These are phyloP conservation scores for Dactylis glomerata DNA, from an alignment of 176 grass and related monocot genomes.

Conservation along the genomic window DNA sequence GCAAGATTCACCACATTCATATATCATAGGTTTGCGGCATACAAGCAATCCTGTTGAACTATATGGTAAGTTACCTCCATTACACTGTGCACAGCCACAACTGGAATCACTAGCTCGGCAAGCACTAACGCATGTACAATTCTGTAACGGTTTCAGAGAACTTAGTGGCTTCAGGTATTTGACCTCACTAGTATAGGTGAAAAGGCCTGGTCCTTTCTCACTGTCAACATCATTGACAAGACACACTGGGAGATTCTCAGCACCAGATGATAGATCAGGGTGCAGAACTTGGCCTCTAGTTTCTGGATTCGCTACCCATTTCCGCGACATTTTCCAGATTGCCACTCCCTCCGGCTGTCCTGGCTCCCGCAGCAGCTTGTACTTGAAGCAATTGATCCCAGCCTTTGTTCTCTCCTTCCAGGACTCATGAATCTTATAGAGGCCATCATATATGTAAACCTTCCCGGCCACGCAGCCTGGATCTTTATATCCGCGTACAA, in stretches of 20 bases:
- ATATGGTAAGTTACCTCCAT: constrained; percentile 81
- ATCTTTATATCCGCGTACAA: constrained; percentile 79
- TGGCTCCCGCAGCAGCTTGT: constrained; percentile 72
- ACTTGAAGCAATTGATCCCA: constrained; percentile 80
- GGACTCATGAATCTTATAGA: constrained; percentile 77
- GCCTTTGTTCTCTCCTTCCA: constrained; percentile 76
- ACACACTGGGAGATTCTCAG: constrained; percentile 78
- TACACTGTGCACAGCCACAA: constrained; percentile 58
- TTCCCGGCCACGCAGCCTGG: constrained; percentile 53
- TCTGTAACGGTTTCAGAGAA: constrained; percentile 48
- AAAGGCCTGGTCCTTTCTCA: constrained; percentile 68
- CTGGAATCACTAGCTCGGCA: constrained; percentile 66
- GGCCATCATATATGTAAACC: constrained; percentile 94
- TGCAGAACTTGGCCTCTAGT: constrained; percentile 60
- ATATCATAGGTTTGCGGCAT: constrained; percentile 61
- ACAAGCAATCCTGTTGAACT: constrained; percentile 76
- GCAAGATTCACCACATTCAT: constrained; percentile 74
- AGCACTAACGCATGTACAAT: constrained; percentile 64
- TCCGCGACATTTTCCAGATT: constrained; percentile 75
- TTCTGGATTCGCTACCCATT: constrained; percentile 70
- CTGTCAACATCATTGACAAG: constrained; percentile 79
- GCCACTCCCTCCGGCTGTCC: constrained; percentile 72
- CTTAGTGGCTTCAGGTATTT: constrained; percentile 42
- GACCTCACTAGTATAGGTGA: constrained; percentile 63
- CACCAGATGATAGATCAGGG: constrained; percentile 78